A percentile compares a stretch with the other conserved stretches of the same genome.
These are phyloP conservation scores for Nakazawaea ambrosiae DNA, from an alignment of 805 yeast genomes.

Conservation along the genomic window DNA sequence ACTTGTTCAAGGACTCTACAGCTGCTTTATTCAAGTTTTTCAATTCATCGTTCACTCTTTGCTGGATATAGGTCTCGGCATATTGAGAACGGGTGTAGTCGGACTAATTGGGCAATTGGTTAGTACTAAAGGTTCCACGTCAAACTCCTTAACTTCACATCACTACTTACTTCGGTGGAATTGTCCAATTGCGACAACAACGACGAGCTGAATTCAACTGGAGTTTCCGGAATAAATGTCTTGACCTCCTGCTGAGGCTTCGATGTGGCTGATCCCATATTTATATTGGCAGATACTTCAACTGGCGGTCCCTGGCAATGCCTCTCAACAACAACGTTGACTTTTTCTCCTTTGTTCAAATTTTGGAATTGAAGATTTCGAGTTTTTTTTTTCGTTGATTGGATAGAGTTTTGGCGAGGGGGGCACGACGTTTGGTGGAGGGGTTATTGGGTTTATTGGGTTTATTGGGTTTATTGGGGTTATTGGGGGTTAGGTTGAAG, in stretches of 20 bases:
- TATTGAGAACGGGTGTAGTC: constrained; percentile 67
- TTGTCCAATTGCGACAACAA: constrained; percentile 56
- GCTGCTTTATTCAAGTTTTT: constrained; percentile 47
- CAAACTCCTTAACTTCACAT: too few species aligned
- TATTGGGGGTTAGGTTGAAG: too few species aligned
- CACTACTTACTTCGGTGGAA: constrained; percentile 41
- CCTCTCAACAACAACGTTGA: too few species aligned
- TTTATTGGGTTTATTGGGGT: too few species aligned
- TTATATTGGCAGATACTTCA: too few species aligned
- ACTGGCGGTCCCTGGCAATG: background rate
- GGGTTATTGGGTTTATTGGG: too few species aligned
- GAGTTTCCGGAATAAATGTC: constrained; percentile 60
- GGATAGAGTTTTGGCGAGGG: too few species aligned
- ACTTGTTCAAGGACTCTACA: constrained; percentile 42
- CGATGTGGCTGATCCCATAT: constrained; percentile 55
- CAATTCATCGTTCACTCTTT: constrained; percentile 53
- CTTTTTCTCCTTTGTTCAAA: background rate
- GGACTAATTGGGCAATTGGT: constrained; percentile 27
- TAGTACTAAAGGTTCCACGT: too few species aligned
- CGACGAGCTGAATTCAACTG: constrained; percentile 61
- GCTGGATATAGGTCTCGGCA: constrained; percentile 59
- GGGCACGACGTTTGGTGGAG: too few species aligned
- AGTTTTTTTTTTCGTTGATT: too few species aligned
- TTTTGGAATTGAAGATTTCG: too few species aligned
- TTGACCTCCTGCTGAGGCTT: constrained; percentile 49